These are phyloP conservation scores for Aspergillus terreus DNA, from an alignment of 2,329 filamentous ascomycete species.

Conservation along the genomic window DNA sequence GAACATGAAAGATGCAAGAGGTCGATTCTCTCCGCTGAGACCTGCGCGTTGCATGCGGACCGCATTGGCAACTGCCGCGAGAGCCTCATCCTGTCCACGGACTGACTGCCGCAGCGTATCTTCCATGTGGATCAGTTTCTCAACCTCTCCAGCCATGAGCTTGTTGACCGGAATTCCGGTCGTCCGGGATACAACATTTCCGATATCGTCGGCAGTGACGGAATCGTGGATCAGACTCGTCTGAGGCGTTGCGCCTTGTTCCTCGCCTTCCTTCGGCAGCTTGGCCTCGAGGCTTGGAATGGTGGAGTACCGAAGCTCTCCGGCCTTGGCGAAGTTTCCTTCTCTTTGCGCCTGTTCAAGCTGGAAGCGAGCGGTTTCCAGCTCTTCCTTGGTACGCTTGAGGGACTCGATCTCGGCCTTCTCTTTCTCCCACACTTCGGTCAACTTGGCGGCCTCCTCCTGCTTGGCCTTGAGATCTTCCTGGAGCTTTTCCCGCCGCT, in stretches of 20 bases:
- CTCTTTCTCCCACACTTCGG: constrained; percentile 85
- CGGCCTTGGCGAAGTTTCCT: constrained; percentile 86
- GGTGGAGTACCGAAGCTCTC: constrained; percentile 80
- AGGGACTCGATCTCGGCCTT: constrained; percentile 78
- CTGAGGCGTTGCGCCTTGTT: constrained; percentile 45
- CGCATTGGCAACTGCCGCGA: constrained; percentile 85
- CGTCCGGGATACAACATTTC: constrained; percentile 80
- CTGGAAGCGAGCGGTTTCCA: constrained; percentile 80
- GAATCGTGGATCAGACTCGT: constrained; percentile 77
- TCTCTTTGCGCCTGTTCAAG: constrained; percentile 82
- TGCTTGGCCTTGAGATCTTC: constrained; percentile 70
- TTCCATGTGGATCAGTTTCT: constrained; percentile 95
- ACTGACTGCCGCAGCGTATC: constrained; percentile 79
- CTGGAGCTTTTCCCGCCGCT: constrained; percentile 83
- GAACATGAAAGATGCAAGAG: constrained; percentile 95
- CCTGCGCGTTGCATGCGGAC: constrained; percentile 92
- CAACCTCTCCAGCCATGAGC: constrained; percentile 86
- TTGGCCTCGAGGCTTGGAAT: constrained; percentile 79
- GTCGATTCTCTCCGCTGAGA: constrained; percentile 84
- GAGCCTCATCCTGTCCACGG: constrained; percentile 88
- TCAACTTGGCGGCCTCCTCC: constrained; percentile 70
- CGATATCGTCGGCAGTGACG: constrained; percentile 94
- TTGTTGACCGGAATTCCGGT: constrained; percentile 93
- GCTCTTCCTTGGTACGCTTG: constrained; percentile 81
- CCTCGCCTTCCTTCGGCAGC: constrained; percentile 68